These are phyloP conservation scores for Rhodotorula paludigena DNA, from an alignment of 768 basidiomycete genomes.

Conservation along the genomic window DNA sequence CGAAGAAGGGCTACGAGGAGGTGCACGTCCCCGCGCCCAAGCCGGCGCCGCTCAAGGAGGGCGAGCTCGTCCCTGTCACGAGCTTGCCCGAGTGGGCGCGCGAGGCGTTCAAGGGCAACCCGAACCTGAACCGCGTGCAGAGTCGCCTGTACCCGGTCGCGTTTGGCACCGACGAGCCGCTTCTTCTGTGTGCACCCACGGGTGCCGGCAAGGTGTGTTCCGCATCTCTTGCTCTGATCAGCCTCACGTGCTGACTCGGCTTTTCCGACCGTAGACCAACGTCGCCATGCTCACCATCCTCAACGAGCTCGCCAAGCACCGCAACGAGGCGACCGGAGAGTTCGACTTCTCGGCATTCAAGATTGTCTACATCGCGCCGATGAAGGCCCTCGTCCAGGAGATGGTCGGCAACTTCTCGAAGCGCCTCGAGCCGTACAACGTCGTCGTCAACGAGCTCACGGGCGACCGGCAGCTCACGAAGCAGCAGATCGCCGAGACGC, in stretches of 20 bases:
- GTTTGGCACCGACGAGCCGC: conserved; percentile 88
- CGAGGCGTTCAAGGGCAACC: conserved; percentile 70
- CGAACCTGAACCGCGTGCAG: conserved; percentile 81
- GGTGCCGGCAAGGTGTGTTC: conserved; percentile 87
- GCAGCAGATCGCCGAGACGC: conserved; percentile 90
- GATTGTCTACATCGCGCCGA: conserved; percentile 94
- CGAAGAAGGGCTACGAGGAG: conserved; percentile 94
- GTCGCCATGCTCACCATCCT: conserved; percentile 94
- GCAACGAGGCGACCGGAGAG: conserved; percentile 70
- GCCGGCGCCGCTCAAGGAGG: conserved; percentile 58
- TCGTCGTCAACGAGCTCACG: conserved; percentile 90
- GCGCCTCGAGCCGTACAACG: conserved; percentile 64
- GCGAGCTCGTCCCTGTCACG: conserved; percentile 65
- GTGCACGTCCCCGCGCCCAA: conserved; percentile 94
- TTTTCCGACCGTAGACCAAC: conserved; percentile 74
- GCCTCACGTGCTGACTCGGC: background rate
- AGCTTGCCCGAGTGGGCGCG: conserved; percentile 79
- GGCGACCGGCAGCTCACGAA: conserved; percentile 98
- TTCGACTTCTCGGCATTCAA: conserved; percentile 90
- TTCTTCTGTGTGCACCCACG: conserved; percentile 93
- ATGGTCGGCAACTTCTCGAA: conserved; percentile 91
- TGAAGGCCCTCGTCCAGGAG: conserved; percentile 99
- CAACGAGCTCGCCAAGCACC: conserved; percentile 79
- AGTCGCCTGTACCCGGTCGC: conserved; percentile 88
- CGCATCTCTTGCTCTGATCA: background rate